phyloP scores from a whole-genome alignment of 2,329 filamentous ascomycete genomes.

The Ophiocordyceps camponoti-leonardi region DNA sequence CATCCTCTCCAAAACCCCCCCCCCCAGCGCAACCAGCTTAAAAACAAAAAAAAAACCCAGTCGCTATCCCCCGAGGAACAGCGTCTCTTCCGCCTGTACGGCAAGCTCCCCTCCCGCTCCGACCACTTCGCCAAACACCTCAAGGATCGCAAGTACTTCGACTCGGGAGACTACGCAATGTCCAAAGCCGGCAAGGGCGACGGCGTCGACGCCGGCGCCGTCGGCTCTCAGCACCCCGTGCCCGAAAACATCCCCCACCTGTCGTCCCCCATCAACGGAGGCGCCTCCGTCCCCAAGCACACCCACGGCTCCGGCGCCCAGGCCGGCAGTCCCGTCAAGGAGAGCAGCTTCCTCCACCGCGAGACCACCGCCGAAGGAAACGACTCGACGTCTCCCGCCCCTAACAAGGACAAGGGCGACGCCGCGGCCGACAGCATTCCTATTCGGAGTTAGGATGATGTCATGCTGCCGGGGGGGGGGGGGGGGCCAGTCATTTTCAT shows the following conservation, averaged over 20 bases:
- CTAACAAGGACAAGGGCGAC: constrained; percentile 14
- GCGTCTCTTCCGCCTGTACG: constrained; percentile 89
- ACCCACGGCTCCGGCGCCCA: constrained; percentile 28
- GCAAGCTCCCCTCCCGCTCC: constrained; percentile 91
- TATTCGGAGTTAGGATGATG: constrained; percentile 37
- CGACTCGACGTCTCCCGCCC: neutral
- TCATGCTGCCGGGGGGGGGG: too few species aligned
- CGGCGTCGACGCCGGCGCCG: constrained; percentile 79
- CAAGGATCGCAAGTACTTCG: constrained; percentile 98
- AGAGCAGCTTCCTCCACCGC: constrained; percentile 71
- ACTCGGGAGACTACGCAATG: constrained; percentile 90
- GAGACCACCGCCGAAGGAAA: constrained; percentile 54
- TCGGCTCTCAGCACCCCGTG: constrained; percentile 87
- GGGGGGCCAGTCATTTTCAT: neutral
- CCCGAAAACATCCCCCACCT: constrained; percentile 92
- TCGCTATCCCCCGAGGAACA: constrained; percentile 89
- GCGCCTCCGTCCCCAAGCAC: constrained; percentile 17
- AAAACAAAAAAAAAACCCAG: too few species aligned
- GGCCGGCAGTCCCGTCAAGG: constrained; percentile 72
- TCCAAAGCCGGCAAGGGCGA: constrained; percentile 95
- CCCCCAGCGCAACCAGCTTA: too few species aligned
- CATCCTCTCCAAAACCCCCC: too few species aligned
- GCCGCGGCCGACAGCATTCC: constrained; percentile 31
- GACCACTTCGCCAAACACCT: constrained; percentile 96
- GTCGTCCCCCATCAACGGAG: constrained; percentile 41